Percentiles rank a stretch among this genome's conserved stretches.
Evolutionary conservation across 1,284 basidiomycete species (phyloP).

Genomic region (Porogramme epimiltina): DNA sequence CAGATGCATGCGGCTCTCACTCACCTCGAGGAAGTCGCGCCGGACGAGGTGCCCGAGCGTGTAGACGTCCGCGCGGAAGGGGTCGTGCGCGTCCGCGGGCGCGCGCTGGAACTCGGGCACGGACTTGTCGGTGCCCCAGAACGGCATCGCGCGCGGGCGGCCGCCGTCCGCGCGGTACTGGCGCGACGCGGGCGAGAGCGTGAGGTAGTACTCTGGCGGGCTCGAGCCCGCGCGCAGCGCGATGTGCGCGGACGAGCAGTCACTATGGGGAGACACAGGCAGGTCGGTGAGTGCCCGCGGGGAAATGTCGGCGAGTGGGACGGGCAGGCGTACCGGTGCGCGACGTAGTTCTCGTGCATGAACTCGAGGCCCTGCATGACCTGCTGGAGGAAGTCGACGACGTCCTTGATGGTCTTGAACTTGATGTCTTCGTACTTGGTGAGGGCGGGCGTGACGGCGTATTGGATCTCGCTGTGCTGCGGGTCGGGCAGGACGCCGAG

Average conservation of each 20-base stretch:
- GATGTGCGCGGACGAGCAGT: conserved; percentile 15
- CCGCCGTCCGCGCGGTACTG: conserved; percentile 14
- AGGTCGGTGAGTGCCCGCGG: background rate
- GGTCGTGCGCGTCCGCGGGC: conserved; percentile 13
- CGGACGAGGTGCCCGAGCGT: conserved; percentile 26
- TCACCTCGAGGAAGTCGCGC: conserved; percentile 21
- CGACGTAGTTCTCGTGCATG: conserved; percentile 20
- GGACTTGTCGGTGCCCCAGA: conserved; percentile 11
- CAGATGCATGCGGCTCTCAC: background rate
- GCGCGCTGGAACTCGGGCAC: conserved; percentile 15
- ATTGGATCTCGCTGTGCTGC: conserved; percentile 1
- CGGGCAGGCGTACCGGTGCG: conserved; percentile 23
- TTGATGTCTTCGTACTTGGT: conserved; percentile 15
- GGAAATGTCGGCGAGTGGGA: background rate
- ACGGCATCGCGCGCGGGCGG: conserved; percentile 8
- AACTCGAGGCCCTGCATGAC: conserved; percentile 20
- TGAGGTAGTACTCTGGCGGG: conserved; percentile 35
- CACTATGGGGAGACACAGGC: background rate
- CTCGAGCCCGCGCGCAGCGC: conserved; percentile 22
- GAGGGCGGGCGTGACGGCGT: conserved; percentile 27
- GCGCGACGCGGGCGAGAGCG: conserved; percentile 39
- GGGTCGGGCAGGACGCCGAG: conserved; percentile 19
- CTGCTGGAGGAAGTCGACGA: conserved; percentile 23
- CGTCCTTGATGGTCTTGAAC: conserved; percentile 22
- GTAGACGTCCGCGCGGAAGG: conserved; percentile 26